Conservation (phyloP, 495 filamentous ascomycete species). For the Talaromyces stipitatus region DNA sequence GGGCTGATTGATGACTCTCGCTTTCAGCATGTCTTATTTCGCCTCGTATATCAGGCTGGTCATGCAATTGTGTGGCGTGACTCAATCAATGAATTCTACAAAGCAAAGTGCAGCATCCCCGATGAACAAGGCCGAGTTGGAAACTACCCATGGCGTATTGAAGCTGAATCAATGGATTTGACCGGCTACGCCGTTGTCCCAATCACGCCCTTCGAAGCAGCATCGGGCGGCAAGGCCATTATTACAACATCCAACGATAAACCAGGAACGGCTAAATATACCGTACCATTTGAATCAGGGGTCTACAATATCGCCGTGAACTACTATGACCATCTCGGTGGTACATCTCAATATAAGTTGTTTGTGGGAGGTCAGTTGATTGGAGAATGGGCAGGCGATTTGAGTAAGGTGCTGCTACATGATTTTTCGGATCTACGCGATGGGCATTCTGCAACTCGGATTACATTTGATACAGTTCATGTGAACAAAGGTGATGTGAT, state of each 20-base stretch:
- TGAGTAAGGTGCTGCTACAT: slow-evolving; percentile 48
- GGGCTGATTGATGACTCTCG: slow-evolving; percentile 54
- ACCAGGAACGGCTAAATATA: slow-evolving; percentile 39
- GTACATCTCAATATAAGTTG: slow-evolving; percentile 44
- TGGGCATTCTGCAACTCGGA: slow-evolving; percentile 54
- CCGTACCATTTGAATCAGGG: slow-evolving; percentile 39
- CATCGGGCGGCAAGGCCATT: slow-evolving; percentile 41
- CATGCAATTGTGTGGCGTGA: slow-evolving; percentile 67
- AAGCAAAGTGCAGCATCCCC: slow-evolving; percentile 49
- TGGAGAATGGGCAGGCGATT: slow-evolving; percentile 51
- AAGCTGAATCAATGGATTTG: slow-evolving; percentile 56
- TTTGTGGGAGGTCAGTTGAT: slow-evolving; percentile 44
- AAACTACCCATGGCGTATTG: slow-evolving; percentile 54
- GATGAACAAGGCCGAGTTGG: slow-evolving; percentile 47
- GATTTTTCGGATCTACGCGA: slow-evolving; percentile 49
- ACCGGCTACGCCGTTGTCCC: slow-evolving; percentile 41
- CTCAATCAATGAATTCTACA: slow-evolving; percentile 52
- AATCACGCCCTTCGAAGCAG: slow-evolving; percentile 48
- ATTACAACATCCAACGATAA: slow-evolving; percentile 42
- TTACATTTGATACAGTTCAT: slow-evolving; percentile 46
- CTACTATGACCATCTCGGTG: slow-evolving; percentile 56
- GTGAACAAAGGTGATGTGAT: slow-evolving; percentile 47
- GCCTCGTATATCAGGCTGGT: slow-evolving; percentile 56
- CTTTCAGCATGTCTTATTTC: slow-evolving; percentile 49
- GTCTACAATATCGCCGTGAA: slow-evolving; percentile 57